phyloP scores from a whole-genome alignment of 352 stramenopile genomes.

The Phytophthora sansomeana region DNA sequence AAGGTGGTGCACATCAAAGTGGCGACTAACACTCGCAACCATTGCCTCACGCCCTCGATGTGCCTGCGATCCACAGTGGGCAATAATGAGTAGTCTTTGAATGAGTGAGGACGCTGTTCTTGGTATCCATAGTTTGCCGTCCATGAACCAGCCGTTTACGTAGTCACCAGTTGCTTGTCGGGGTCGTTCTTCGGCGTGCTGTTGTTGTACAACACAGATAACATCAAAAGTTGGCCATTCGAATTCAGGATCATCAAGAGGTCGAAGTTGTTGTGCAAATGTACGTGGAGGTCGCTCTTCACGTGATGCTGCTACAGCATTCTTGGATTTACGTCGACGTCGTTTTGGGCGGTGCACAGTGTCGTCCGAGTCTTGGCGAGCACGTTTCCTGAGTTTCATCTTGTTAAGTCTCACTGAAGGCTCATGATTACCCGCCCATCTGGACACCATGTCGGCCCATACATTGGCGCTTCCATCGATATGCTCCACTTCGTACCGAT shows the following conservation, averaged over 20 bases:
- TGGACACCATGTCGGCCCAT: conserved; percentile 15
- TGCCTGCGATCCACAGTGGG: conserved; percentile 11
- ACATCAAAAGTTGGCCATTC: background rate
- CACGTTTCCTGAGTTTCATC: background rate
- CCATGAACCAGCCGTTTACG: background rate
- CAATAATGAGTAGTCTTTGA: conserved; percentile 1
- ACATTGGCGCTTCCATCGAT: conserved; percentile 14
- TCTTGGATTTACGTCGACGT: background rate
- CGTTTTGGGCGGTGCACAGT: background rate
- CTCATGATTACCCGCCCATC: conserved; percentile 10
- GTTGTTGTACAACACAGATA: background rate
- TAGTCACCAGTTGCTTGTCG: background rate
- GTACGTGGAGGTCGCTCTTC: background rate
- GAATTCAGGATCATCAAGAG: background rate
- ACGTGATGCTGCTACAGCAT: too few relatives aligned
- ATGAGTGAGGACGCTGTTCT: background rate
- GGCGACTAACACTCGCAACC: background rate
- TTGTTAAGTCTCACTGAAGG: background rate
- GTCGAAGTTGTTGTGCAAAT: background rate
- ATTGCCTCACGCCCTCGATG: conserved; percentile 4
- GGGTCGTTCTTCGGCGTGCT: background rate
- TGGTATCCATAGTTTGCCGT: conserved; percentile 11
- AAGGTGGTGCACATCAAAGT: background rate
- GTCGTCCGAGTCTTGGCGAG: background rate
- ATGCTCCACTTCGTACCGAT: conserved; percentile 17